Percentiles rank a stretch among this genome's conserved stretches.
phyloP scores from a whole-genome alignment of 805 yeast species.

The Myxozyma udenii region DNA sequence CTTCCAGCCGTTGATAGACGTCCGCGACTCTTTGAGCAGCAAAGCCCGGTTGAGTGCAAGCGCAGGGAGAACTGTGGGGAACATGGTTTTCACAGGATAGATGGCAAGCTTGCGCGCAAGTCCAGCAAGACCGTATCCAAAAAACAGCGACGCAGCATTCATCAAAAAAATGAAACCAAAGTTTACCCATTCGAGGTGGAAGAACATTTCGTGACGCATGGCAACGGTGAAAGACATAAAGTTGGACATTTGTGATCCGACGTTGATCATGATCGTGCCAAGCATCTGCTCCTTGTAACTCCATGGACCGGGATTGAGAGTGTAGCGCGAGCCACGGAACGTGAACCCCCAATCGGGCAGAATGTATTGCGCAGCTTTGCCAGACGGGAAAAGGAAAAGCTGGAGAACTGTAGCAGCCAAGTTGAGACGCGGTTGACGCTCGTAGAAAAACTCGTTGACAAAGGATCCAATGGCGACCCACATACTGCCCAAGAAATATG shows the following conservation, averaged over 20 bases:
- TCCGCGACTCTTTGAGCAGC: constrained; percentile 43
- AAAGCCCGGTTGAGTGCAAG: constrained; percentile 51
- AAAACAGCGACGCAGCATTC: constrained; percentile 54
- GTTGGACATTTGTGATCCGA: constrained; percentile 21
- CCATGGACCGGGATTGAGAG: constrained; percentile 61
- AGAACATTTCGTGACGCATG: constrained; percentile 10
- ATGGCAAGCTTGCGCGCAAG: constrained; percentile 54
- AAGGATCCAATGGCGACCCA: constrained; percentile 58
- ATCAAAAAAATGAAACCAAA: constrained; percentile 56
- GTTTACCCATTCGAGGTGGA: constrained; percentile 34
- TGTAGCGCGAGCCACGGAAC: constrained; percentile 39
- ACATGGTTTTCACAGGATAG: constrained; percentile 47
- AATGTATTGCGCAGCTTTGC: constrained; percentile 39
- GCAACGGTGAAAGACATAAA: constrained; percentile 16
- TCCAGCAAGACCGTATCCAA: constrained; percentile 69
- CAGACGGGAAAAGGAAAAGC: constrained; percentile 63
- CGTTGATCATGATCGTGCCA: constrained; percentile 43
- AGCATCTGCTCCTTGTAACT: constrained; percentile 60
- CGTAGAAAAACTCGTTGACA: constrained; percentile 56
- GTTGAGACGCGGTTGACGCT: constrained; percentile 54
- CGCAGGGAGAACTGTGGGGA: constrained; percentile 53
- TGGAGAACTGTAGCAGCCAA: constrained; percentile 62
- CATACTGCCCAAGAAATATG: constrained; percentile 50
- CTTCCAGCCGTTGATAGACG: constrained; percentile 57
- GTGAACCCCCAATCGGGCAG: constrained; percentile 27